These are phyloP conservation scores for Didymella arachidicola DNA, from an alignment of 2,329 filamentous ascomycete genomes.

Conservation along the genomic window DNA sequence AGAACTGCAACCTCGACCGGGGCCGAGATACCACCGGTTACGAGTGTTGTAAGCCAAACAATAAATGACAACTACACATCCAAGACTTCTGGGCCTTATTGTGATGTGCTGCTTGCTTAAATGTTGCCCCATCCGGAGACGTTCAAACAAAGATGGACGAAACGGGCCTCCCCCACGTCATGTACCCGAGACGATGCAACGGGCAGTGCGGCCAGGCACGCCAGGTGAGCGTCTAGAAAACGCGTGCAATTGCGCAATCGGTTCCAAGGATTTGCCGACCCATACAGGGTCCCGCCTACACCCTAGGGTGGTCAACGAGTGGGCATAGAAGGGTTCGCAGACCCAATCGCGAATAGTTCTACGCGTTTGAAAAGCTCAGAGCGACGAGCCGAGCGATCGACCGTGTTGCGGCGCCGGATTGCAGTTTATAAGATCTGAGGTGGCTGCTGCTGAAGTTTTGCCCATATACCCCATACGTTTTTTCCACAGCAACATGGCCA, in stretches of 20 bases:
- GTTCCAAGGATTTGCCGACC: conserved; percentile 44
- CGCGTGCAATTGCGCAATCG: conserved; percentile 52
- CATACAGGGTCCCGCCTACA: conserved; percentile 33
- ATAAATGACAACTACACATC: conserved; percentile 3
- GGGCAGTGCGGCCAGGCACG: conserved; percentile 4
- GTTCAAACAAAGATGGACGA: conserved; percentile 5
- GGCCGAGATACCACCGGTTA: conserved; percentile 35
- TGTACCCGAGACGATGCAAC: conserved; percentile 3
- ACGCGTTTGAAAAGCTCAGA: conserved; percentile 7
- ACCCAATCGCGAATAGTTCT: conserved; percentile 16
- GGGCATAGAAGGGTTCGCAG: conserved; percentile 14
- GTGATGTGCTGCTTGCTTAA: conserved; percentile 8
- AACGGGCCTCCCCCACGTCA: conserved; percentile 13
- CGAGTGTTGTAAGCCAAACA: conserved; percentile 14
- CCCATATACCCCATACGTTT: conserved; percentile 14
- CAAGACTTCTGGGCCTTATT: conserved; percentile 1
- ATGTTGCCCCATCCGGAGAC: conserved; percentile 17
- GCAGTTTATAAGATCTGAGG: conserved; percentile 14
- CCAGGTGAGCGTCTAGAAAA: conserved; percentile 28
- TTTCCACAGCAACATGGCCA: conserved; percentile 53
- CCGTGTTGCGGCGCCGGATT: conserved; percentile 11
- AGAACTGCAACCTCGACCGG: conserved; percentile 22
- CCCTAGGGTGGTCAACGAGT: conserved; percentile 30
- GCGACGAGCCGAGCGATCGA: conserved; percentile 23
- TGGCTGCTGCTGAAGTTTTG: conserved; percentile 15